Conservation (phyloP, 1,284 basidiomycete species). For the Ceratobasidium papillatum region DNA sequence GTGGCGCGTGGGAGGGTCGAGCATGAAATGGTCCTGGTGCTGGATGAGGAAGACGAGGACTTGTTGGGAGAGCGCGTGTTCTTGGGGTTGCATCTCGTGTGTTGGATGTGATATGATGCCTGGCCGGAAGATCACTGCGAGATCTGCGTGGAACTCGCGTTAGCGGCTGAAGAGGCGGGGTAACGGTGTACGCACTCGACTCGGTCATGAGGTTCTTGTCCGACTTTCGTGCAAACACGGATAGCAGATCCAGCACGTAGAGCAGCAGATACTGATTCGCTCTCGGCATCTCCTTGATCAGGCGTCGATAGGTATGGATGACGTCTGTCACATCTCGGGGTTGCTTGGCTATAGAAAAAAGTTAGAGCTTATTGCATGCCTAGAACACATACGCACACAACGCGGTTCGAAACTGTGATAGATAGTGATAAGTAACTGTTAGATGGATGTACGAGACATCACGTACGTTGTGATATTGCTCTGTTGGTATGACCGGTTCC, state of each 20-base stretch:
- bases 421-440: background rate
- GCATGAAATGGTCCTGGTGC: slow-evolving; percentile 85
- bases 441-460: background rate
- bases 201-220: slow-evolving; percentile 97
- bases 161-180: background rate
- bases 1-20: slow-evolving; percentile 69
- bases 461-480: slow-evolving; percentile 86
- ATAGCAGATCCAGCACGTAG: slow-evolving; percentile 94
- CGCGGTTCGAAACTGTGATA: slow-evolving; percentile 78
- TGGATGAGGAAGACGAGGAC: slow-evolving; percentile 95
- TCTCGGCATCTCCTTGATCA: slow-evolving; percentile 86
- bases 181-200: slow-evolving; percentile 69
- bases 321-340: slow-evolving; percentile 72
- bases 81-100: slow-evolving; percentile 81
- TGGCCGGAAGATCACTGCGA: slow-evolving; percentile 94
- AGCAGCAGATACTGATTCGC: slow-evolving; percentile 94
- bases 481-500: slow-evolving; percentile 90
- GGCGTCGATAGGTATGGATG: slow-evolving; percentile 79
- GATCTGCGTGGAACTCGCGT: slow-evolving; percentile 61
- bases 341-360: slow-evolving; percentile 64
- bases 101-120: slow-evolving; percentile 88
- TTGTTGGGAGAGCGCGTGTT: slow-evolving; percentile 86
- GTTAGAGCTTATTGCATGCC: slow-evolving; percentile 9
- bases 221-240: slow-evolving; percentile 90
- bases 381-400: slow-evolving; percentile 61